Evolutionary conservation across 1,284 basidiomycete species (phyloP).

Genomic region (Golubevia sp.): DNA sequence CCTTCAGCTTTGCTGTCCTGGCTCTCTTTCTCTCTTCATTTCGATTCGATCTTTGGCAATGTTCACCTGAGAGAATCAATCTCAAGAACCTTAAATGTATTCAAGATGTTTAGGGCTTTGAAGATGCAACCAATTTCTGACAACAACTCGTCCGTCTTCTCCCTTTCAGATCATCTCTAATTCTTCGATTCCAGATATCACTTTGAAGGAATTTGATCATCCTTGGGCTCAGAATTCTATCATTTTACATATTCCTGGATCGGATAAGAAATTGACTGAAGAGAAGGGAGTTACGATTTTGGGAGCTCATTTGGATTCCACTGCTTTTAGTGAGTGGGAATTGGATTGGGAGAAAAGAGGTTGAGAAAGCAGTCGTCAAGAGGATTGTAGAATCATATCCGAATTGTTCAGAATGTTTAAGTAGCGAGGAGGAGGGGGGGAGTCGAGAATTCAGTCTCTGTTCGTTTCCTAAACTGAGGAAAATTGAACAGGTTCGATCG

Average conservation of each 20-base stretch:
- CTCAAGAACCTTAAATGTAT: slow-evolving; percentile 26
- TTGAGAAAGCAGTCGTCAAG: no score
- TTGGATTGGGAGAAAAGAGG: no score
- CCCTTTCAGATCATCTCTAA: slow-evolving; percentile 5
- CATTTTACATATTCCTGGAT: slow-evolving; percentile 63
- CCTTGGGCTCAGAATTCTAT: slow-evolving; percentile 91
- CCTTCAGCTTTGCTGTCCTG: no score
- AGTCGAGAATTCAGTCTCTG: no score
- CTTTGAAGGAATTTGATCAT: slow-evolving; percentile 80
- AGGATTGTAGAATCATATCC: no score
- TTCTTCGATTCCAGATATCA: slow-evolving; percentile 65
- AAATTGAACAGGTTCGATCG: no score
- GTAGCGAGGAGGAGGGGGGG: no score
- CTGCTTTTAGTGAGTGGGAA: slow-evolving; percentile 2
- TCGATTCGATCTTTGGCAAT: no score
- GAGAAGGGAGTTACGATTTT: slow-evolving; percentile 67
- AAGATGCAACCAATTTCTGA: slow-evolving; percentile 6
- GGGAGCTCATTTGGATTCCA: slow-evolving; percentile 86
- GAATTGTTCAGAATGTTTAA: no score
- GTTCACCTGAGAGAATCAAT: neutral
- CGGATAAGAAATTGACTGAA: slow-evolving; percentile 9
- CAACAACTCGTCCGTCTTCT: neutral
- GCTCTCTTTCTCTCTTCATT: no score
- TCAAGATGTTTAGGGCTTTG: slow-evolving; percentile 5
- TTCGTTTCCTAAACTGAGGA: no score